phyloP scores from a whole-genome alignment of 495 filamentous ascomycete species.

The Penicillium alfredii region DNA sequence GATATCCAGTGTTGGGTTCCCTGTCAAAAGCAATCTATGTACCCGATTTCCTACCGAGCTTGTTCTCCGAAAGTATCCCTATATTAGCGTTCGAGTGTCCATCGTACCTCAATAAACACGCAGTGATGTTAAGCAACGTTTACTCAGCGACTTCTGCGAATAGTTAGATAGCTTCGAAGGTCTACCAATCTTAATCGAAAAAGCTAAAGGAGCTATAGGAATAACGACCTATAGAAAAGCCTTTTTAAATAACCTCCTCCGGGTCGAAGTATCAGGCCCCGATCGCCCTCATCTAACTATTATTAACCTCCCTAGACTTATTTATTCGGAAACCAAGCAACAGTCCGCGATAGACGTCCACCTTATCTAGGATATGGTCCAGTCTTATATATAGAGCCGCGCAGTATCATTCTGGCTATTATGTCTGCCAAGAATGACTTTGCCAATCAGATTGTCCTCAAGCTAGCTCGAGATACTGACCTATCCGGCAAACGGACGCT shows the following conservation, averaged over 20 bases:
- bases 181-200: slow-evolving; percentile 39
- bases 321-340: slow-evolving; percentile 42
- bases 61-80: slow-evolving; percentile 40
- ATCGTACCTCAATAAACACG: slow-evolving; percentile 32
- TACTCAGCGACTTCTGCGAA: slow-evolving; percentile 27
- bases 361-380: slow-evolving; percentile 40
- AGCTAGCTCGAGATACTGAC: slow-evolving; percentile 40
- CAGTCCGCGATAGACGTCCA: slow-evolving; percentile 41
- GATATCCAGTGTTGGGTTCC: slow-evolving; percentile 58
- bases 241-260: slow-evolving; percentile 45
- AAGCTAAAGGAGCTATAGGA: slow-evolving; percentile 49
- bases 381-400: slow-evolving; percentile 45
- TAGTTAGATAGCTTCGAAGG: slow-evolving; percentile 29
- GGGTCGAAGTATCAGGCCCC: slow-evolving; percentile 48
- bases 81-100: slow-evolving; percentile 26
- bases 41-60: slow-evolving; percentile 56
- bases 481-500: slow-evolving; percentile 40
- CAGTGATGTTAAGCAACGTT: slow-evolving; percentile 16
- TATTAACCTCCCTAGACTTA: slow-evolving; percentile 51
- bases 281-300: slow-evolving; percentile 49
- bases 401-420: slow-evolving; percentile 49
- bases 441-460: slow-evolving; percentile 43
- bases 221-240: slow-evolving; percentile 31
- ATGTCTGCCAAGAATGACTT: slow-evolving; percentile 48
- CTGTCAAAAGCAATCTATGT: slow-evolving; percentile 45